These are phyloP conservation scores for Backusella macrospora DNA, from an alignment of 192 early-diverging fungal species.

Conservation along the genomic window DNA sequence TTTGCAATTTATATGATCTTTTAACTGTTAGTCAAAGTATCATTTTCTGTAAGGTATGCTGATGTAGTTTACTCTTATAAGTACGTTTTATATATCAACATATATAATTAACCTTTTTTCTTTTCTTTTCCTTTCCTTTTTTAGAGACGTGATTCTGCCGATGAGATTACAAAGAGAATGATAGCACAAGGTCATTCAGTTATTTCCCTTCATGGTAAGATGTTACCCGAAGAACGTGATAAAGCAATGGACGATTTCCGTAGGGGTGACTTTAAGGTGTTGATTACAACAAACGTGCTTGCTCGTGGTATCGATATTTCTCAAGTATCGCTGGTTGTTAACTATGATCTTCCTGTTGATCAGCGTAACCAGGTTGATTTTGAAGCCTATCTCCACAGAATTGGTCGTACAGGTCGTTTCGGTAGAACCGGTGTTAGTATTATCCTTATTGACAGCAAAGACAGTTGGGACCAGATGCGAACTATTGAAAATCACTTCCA, in stretches of 20 bases:
- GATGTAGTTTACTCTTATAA: no score
- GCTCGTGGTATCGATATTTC: slow-evolving; percentile 97
- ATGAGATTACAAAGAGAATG: slow-evolving; percentile 75
- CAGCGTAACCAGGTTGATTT: slow-evolving; percentile 68
- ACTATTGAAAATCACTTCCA: slow-evolving; percentile 83
- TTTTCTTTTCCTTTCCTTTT: no score
- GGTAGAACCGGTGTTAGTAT: slow-evolving; percentile 92
- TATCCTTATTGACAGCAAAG: slow-evolving; percentile 90
- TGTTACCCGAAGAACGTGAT: slow-evolving; percentile 81
- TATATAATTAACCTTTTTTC: not conserved
- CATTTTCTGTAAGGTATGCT: slow-evolving; percentile 84
- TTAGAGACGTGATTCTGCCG: slow-evolving; percentile 81
- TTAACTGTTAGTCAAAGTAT: slow-evolving; percentile 96
- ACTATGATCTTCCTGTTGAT: slow-evolving; percentile 92
- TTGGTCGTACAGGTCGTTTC: slow-evolving; percentile 97
- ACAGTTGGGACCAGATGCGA: slow-evolving; percentile 76
- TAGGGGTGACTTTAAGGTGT: slow-evolving; percentile 85
- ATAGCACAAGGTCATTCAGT: slow-evolving; percentile 83
- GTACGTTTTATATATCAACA: no score
- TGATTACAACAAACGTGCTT: slow-evolving; percentile 97
- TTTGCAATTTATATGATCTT: slow-evolving; percentile 76
- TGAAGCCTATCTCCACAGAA: slow-evolving; percentile 97
- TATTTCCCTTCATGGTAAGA: slow-evolving; percentile 81
- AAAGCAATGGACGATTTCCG: slow-evolving; percentile 92
- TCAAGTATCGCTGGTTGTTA: slow-evolving; percentile 94